A percentile compares a stretch with the other conserved stretches of the same genome.
phyloP scores from a whole-genome alignment of 148 eudicot genomes.

The Chenopodium formosanum region DNA sequence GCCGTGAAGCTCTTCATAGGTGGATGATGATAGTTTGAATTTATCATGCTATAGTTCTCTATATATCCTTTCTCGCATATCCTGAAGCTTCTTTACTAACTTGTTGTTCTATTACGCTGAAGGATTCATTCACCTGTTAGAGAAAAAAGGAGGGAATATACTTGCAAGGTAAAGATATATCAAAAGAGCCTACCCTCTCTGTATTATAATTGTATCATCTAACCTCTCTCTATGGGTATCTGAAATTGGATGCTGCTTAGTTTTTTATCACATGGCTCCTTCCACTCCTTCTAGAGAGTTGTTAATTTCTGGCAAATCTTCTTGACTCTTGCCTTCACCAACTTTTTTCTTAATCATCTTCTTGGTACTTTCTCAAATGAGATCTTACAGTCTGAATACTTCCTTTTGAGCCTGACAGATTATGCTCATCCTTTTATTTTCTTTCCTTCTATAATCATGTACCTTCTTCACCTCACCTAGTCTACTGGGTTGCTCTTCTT shows the following conservation, averaged over 20 bases:
- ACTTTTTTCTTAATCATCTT: not conserved
- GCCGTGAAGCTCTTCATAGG: constrained; percentile 84
- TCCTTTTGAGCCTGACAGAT: constrained; percentile 1
- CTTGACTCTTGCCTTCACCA: not conserved
- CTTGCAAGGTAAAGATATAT: constrained; percentile 89
- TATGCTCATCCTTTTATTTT: not conserved
- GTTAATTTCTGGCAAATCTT: not conserved
- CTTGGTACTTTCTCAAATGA: constrained; percentile 1
- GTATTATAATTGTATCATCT: constrained; percentile 31
- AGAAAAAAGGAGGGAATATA: constrained; percentile 94
- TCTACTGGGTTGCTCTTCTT: not conserved
- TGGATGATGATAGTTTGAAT: constrained; percentile 57
- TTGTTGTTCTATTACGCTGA: constrained; percentile 87
- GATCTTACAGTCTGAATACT: not conserved
- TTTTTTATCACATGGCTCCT: constrained; percentile 9
- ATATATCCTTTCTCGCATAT: constrained; percentile 52
- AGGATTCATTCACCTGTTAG: constrained; percentile 96
- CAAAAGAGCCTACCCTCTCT: constrained; percentile 44
- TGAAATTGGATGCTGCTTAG: constrained; percentile 27
- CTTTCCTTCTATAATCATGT: not conserved
- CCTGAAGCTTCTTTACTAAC: constrained; percentile 72
- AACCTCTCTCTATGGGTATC: constrained; percentile 17
- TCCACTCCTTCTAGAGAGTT: constrained; percentile 2
- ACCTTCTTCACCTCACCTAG: not conserved
- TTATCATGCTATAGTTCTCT: constrained; percentile 58